Conservation (phyloP, 108 stramenopile genomes). For the Cyclostephanos invisitatus region DNA sequence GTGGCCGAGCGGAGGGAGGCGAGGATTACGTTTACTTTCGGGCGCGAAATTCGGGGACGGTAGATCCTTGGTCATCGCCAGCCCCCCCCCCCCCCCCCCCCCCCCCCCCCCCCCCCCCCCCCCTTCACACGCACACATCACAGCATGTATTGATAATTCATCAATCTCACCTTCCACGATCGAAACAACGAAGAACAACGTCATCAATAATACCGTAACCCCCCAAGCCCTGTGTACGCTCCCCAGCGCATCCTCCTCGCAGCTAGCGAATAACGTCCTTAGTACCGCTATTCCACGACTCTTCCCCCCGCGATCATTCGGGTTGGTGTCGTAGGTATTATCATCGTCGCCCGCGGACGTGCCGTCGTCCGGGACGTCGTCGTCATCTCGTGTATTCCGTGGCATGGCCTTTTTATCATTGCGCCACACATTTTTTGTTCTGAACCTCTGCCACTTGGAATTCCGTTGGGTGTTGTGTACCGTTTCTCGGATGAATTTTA, state of each 20-base stretch:
- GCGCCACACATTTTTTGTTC: no score
- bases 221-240: slow-evolving; percentile 88
- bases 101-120: no score
- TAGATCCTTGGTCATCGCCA: no score
- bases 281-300: slow-evolving; percentile 1
- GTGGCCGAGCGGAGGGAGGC: no score
- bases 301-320: no score
- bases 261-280: slow-evolving; percentile 49
- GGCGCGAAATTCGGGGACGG: no score
- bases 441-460: no score
- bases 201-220: slow-evolving; percentile 64
- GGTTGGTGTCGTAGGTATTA: not conserved
- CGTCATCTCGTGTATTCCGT: not conserved
- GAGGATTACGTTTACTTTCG: no score
- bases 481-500: no score
- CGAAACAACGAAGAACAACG: slow-evolving; percentile 64
- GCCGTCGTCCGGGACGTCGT: not conserved
- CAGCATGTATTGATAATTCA: not conserved
- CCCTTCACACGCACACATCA: no score
- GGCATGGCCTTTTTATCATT: not conserved
- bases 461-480: no score
- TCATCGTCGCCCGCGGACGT: slow-evolving; percentile 1
- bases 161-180: slow-evolving; percentile 73
- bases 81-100: no score
- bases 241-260: slow-evolving; percentile 65